Evolutionary conservation across 2,329 filamentous ascomycete species (phyloP), one percentile per base, ranked within the genome.

Genomic region (Epichloe sp.): DNA sequence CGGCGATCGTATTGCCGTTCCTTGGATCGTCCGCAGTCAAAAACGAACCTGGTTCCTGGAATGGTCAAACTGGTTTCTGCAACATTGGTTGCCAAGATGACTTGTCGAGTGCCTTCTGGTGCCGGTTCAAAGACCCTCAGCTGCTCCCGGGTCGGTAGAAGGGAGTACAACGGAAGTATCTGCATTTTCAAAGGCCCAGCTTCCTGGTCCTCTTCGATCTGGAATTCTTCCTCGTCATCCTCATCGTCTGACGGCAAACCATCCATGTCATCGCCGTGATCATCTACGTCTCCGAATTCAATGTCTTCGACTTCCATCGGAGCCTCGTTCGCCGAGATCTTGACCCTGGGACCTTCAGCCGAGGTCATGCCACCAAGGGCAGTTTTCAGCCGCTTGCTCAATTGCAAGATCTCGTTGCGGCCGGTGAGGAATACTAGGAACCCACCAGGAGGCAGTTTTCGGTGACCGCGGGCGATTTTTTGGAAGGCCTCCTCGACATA

Each of bases 11-110:
- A 97, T 52, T 84, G 86, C 55, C 91, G 85, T 65, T 96, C 90
- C 66, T 98, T 98, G 37, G 87, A 85, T 47, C 94, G 78, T 36
- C 93, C 93, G 57, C 87, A 90, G 66, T 97, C 91, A 55, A 98
- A 96, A 8, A 98, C 93, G 62, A 96, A 98, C 54, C 88, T 82
- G 54, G 95, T 90, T 2, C 89, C 90, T 0, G 93, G 91, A 52
- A 98, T 98, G 0, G 93, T 98, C 63, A 98, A 76, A 78, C 87
- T 94, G 0, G 93, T 98, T 68, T 98, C 93, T 0, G 93, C 93
- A 44, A 98, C 88, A 66, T 98, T 98, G 43, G 93, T 98, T 0
- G 93, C 89, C 41, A 98, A 71, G 4, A 98, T 85, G 48, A 98
- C 86, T 23, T 93, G 77, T 8, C 93, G 82, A 8, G 86, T 86